Percentiles rank a stretch among this genome's conserved stretches.
Conservation (phyloP, 2,329 filamentous ascomycete species). For the Didymella exigua region DNA sequence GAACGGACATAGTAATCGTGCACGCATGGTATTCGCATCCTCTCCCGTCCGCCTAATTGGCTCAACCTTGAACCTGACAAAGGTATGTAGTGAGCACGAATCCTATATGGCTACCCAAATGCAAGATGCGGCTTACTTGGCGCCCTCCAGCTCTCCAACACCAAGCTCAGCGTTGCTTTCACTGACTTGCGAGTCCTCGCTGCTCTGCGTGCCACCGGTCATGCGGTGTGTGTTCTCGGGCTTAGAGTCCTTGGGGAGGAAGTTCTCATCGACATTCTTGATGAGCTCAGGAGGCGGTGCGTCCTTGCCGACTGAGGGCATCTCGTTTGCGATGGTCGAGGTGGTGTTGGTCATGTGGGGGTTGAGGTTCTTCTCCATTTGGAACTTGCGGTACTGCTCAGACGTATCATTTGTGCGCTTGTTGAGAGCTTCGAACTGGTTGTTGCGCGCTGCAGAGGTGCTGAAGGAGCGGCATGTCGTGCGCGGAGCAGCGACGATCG, state of each 20-base stretch:
- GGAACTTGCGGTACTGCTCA: constrained; percentile 60
- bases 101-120: constrained; percentile 79
- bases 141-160: constrained; percentile 49
- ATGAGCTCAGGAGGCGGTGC: constrained; percentile 66
- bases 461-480: constrained; percentile 48
- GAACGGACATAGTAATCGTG: constrained; percentile 74
- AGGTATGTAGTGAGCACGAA: constrained; percentile 56
- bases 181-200: constrained; percentile 45
- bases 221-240: constrained; percentile 69
- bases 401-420: constrained; percentile 60
- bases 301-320: constrained; percentile 64
- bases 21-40: constrained; percentile 82
- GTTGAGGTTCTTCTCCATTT: constrained; percentile 64
- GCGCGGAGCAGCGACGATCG: constrained; percentile 43
- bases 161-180: constrained; percentile 35
- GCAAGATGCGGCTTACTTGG: constrained; percentile 58
- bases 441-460: constrained; percentile 42
- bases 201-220: constrained; percentile 66
- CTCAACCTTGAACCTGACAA: constrained; percentile 78
- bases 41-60: constrained; percentile 86
- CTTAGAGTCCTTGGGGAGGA: constrained; percentile 63
- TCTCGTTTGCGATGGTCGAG: constrained; percentile 67
- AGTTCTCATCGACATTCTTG: constrained; percentile 61
- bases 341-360: constrained; percentile 68
- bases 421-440: constrained; percentile 52